Percentiles rank a stretch among this genome's conserved stretches.
Evolutionary conservation across 352 stramenopile species (phyloP).

Genomic region (Pilasporangium apinafurcum): DNA sequence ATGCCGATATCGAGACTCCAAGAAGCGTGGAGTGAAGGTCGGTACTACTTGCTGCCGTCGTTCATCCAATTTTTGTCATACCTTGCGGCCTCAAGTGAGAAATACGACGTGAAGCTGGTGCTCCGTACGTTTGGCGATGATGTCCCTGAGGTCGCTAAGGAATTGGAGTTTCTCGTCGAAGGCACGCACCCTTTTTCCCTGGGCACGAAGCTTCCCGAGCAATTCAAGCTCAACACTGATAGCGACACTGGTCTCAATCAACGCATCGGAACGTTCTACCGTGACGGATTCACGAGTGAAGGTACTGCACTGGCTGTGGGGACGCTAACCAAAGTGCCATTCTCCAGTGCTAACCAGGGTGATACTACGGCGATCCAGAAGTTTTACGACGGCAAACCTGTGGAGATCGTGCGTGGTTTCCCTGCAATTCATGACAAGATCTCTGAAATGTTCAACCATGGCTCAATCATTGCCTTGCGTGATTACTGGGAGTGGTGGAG

Average conservation of each 20-base stretch:
- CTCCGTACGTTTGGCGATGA: constrained; percentile 84
- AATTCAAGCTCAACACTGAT: constrained; percentile 43
- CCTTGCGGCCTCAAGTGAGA: constrained; percentile 19
- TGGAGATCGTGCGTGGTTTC: constrained; percentile 60
- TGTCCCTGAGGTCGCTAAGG: constrained; percentile 62
- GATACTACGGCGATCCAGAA: constrained; percentile 12
- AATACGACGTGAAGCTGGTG: constrained; percentile 49
- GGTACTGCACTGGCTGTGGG: constrained; percentile 57
- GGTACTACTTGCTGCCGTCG: constrained; percentile 81
- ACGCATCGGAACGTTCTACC: constrained; percentile 66
- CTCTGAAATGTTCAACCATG: constrained; percentile 16
- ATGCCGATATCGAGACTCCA: constrained; percentile 50
- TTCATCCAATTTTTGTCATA: constrained; percentile 67
- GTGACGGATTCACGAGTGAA: constrained; percentile 44
- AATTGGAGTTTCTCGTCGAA: constrained; percentile 61
- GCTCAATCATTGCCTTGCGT: constrained; percentile 51
- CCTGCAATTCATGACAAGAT: constrained; percentile 32
- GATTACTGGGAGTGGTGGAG: constrained; percentile 88
- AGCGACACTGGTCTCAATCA: constrained; percentile 13
- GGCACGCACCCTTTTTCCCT: constrained; percentile 52
- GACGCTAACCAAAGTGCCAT: constrained; percentile 53
- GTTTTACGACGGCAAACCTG: constrained; percentile 29
- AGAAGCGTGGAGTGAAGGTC: constrained; percentile 59
- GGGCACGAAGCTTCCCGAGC: constrained; percentile 22
- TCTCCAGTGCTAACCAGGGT: constrained; percentile 32